Conservation (phyloP, 2,329 filamentous ascomycete genomes). For the Pseudogymnoascus sp. region DNA sequence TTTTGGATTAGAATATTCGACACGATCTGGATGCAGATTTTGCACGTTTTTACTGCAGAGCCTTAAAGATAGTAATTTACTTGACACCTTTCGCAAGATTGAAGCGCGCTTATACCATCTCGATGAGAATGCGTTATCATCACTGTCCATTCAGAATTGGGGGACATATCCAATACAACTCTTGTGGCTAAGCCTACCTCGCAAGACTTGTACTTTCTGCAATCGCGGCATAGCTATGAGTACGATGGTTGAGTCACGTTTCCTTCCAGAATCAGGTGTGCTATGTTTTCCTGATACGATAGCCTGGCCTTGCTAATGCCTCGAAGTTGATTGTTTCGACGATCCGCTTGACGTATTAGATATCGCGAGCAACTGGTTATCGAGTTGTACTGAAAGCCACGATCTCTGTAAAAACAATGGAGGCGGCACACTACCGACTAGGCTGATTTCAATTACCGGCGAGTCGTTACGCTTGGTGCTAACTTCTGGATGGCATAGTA, state of each 20-base stretch:
- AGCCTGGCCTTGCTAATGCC: constrained; percentile 6
- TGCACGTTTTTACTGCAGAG: constrained; percentile 14
- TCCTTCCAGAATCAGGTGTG: constrained; percentile 13
- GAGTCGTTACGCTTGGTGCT: constrained; percentile 12
- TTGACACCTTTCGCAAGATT: constrained; percentile 13
- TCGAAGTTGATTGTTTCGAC: constrained; percentile 14
- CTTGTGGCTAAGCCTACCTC: constrained; percentile 15
- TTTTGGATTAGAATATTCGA: constrained; percentile 13
- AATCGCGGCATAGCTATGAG: not conserved
- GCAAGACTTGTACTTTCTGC: constrained; percentile 8
- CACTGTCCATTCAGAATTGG: constrained; percentile 1
- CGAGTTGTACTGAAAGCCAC: constrained; percentile 7
- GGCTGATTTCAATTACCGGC: constrained; percentile 11
- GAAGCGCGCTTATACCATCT: constrained; percentile 13
- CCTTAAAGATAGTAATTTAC: constrained; percentile 11
- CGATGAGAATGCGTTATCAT: not conserved
- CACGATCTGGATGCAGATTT: constrained; percentile 14
- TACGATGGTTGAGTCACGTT: not conserved
- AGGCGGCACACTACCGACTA: constrained; percentile 10
- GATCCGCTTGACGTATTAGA: constrained; percentile 3
- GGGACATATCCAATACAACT: not conserved
- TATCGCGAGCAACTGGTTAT: not conserved
- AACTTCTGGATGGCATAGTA: constrained; percentile 3
- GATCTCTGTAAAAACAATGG: not conserved
- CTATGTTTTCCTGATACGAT: not conserved